Conservation (phyloP, 2,329 filamentous ascomycete genomes). For the Aspergillus fischeri region DNA sequence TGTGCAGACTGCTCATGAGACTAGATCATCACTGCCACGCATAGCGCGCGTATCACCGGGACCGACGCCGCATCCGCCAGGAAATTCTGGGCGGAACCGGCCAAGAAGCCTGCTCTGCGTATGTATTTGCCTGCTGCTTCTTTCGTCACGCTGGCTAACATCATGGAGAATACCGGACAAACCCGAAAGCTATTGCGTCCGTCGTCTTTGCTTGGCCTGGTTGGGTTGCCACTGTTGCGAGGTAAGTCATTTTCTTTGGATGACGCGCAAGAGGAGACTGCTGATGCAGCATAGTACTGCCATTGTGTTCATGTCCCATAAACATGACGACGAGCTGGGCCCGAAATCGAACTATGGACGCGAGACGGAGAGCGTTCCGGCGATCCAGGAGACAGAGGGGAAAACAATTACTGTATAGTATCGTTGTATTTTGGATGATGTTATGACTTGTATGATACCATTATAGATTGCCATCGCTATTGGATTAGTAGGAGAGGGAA, state of each 20-base stretch:
- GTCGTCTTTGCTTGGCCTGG: slow-evolving; percentile 54
- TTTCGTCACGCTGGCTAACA: background rate
- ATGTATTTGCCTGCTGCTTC: background rate
- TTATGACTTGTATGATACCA: too few species aligned
- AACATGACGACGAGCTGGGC: slow-evolving; percentile 27
- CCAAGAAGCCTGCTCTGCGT: slow-evolving; percentile 33
- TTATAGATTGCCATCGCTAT: too few species aligned
- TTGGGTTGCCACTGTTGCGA: slow-evolving; percentile 44
- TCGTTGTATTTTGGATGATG: too few species aligned
- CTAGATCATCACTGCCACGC: slow-evolving; percentile 45
- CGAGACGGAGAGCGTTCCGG: background rate
- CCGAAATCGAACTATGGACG: slow-evolving; percentile 9
- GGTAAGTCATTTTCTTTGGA: slow-evolving; percentile 21
- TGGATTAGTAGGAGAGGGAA: background rate
- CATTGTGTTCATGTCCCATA: slow-evolving; percentile 32
- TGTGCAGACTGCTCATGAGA: background rate
- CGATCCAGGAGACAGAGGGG: background rate
- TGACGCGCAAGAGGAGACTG: background rate
- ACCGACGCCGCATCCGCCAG: slow-evolving; percentile 27
- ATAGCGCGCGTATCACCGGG: slow-evolving; percentile 45
- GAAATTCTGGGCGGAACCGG: slow-evolving; percentile 24
- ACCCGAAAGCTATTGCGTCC: slow-evolving; percentile 48
- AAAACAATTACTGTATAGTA: background rate
- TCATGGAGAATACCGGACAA: slow-evolving; percentile 43
- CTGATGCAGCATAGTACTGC: slow-evolving; percentile 7